phyloP scores from a whole-genome alignment of 2,329 filamentous ascomycete genomes.

The Venturia effusa region DNA sequence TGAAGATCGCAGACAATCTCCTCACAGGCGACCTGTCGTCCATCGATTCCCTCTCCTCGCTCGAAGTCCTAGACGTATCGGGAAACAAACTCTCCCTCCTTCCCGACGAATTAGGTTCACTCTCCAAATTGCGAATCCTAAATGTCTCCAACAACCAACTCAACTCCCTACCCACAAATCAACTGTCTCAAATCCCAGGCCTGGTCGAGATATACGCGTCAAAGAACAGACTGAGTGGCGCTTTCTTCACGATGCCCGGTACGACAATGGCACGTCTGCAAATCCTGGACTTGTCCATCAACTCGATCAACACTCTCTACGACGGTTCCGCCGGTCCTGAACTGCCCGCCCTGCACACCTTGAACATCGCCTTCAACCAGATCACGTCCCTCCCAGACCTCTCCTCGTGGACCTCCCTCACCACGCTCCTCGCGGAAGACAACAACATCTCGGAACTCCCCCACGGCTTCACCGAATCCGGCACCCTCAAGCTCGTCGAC shows the following conservation, averaged over 20 bases:
- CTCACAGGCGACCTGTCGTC: slow-evolving; percentile 50
- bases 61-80: slow-evolving; percentile 75
- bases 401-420: slow-evolving; percentile 59
- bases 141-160: slow-evolving; percentile 75
- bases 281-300: slow-evolving; percentile 65
- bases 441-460: slow-evolving; percentile 73
- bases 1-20: slow-evolving; percentile 71
- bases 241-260: slow-evolving; percentile 55
- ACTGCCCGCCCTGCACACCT: slow-evolving; percentile 60
- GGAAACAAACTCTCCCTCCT: slow-evolving; percentile 67
- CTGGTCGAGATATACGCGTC: slow-evolving; percentile 62
- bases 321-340: slow-evolving; percentile 32
- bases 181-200: slow-evolving; percentile 51
- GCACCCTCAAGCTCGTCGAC: slow-evolving; percentile 63
- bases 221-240: slow-evolving; percentile 68
- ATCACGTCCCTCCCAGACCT: slow-evolving; percentile 63
- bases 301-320: slow-evolving; percentile 49
- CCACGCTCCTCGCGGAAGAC: slow-evolving; percentile 67
- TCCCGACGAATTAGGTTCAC: slow-evolving; percentile 53
- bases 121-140: slow-evolving; percentile 60
- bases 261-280: slow-evolving; percentile 55
- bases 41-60: slow-evolving; percentile 52
- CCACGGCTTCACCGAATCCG: slow-evolving; percentile 57
- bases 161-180: slow-evolving; percentile 57
- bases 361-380: slow-evolving; percentile 74